phyloP scores from a whole-genome alignment of 2,329 filamentous ascomycete genomes.

The Fusarium decemcellulare region DNA sequence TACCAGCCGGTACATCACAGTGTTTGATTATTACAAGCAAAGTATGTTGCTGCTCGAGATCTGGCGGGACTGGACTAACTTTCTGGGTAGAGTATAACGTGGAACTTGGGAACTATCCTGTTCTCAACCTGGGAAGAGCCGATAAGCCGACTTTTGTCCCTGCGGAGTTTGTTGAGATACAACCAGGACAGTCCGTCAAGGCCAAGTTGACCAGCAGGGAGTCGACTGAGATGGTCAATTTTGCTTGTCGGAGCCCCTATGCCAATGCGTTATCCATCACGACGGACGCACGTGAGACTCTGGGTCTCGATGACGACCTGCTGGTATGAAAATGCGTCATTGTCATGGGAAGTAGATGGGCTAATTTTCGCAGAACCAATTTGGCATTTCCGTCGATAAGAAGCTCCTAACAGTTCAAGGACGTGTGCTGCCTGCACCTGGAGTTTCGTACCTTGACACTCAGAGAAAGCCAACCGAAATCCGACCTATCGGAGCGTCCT shows the following conservation, averaged over 20 bases:
- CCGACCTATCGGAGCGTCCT: constrained; percentile 67
- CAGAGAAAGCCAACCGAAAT: constrained; percentile 45
- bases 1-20: constrained; percentile 50
- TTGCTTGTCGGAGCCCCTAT: constrained; percentile 77
- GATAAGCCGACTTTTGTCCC: constrained; percentile 75
- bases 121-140: constrained; percentile 76
- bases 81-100: constrained; percentile 52
- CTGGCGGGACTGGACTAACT: constrained; percentile 16
- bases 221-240: constrained; percentile 78
- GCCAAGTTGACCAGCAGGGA: constrained; percentile 72
- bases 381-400: constrained; percentile 74
- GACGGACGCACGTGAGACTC: constrained; percentile 66
- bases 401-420: constrained; percentile 80
- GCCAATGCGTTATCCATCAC: constrained; percentile 78
- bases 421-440: constrained; percentile 75
- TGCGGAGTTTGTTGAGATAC: constrained; percentile 74
- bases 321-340: constrained; percentile 46
- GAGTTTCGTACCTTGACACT: constrained; percentile 67
- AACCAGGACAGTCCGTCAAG: constrained; percentile 75
- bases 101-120: constrained; percentile 61
- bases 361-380: constrained; percentile 55
- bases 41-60: constrained; percentile 49
- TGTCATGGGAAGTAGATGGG: not conserved
- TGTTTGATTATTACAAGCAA: constrained; percentile 60
- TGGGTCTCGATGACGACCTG: constrained; percentile 68